phyloP scores from a whole-genome alignment of 2,329 filamentous ascomycete species.

The Fusarium coicis region DNA sequence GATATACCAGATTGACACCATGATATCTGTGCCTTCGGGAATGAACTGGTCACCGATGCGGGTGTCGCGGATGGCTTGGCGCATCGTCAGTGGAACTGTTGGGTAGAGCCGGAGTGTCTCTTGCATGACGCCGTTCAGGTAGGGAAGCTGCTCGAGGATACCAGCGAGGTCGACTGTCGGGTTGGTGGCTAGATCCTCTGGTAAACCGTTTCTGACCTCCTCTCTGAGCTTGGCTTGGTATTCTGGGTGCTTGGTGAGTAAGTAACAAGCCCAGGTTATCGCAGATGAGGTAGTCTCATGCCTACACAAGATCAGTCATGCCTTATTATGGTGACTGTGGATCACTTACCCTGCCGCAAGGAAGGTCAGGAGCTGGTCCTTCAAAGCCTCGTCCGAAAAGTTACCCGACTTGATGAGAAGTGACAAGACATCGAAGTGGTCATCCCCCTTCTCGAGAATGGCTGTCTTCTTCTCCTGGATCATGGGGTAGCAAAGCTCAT shows the following conservation, averaged over 20 bases:
- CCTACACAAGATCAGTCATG: not conserved
- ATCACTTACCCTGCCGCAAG: conserved; percentile 51
- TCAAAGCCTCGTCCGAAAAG: conserved; percentile 63
- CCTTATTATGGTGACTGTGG: fast-evolving
- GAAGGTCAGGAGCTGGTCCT: conserved; percentile 66
- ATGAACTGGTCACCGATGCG: conserved; percentile 67
- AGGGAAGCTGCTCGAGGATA: conserved; percentile 71
- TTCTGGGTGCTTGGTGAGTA: conserved; percentile 30
- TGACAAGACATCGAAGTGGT: conserved; percentile 72
- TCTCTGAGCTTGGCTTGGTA: conserved; percentile 31
- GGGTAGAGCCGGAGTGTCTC: conserved; percentile 76
- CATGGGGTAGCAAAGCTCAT: conserved; percentile 26
- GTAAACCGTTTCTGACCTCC: conserved; percentile 9
- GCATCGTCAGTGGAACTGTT: conserved; percentile 72
- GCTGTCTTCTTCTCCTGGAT: conserved; percentile 61
- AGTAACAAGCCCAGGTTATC: conserved; percentile 34
- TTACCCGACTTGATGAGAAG: conserved; percentile 62
- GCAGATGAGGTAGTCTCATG: conserved; percentile 39
- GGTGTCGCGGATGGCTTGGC: conserved; percentile 66
- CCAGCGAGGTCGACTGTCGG: conserved; percentile 53
- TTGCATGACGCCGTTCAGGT: conserved; percentile 75
- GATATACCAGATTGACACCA: conserved; percentile 67
- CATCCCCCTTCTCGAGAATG: conserved; percentile 54
- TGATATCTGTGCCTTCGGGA: conserved; percentile 71
- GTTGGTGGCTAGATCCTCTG: not conserved